Evolutionary conservation across 2,329 filamentous ascomycete genomes (phyloP), one percentile per base, ranked within the genome.

Genomic region (Aureobasidium mangrovei): DNA sequence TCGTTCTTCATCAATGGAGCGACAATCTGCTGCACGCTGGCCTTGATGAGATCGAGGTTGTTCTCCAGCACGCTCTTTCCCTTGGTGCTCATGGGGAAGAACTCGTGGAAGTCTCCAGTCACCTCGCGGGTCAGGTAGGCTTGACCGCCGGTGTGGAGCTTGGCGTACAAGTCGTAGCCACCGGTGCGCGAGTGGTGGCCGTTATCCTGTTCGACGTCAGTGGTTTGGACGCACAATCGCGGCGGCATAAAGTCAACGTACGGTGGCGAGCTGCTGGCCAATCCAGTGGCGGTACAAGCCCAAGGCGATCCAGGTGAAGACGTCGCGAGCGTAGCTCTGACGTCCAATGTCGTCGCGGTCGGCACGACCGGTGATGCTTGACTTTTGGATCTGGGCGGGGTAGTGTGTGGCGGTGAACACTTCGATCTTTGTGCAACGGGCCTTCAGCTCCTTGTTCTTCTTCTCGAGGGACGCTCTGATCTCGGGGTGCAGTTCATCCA

Each of bases 261-360:
- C 49, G 6, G 66, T 63, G 28, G 68, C 63, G 29, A 77, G 63
- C 9, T 65, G 61, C 52, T 75, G 69, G 0, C 64, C 65, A 35
- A 77, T 59, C 72, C 72, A 79, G 61, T 78, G 72, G 0, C 72
- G 71, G 62, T 75, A 76, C 53, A 74, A 69, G 10, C 58, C 60
- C 3, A 77, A 63, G 1, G 70, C 71, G 63, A 77, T 74, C 77
- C 76, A 78, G 58, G 71, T 66, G 57, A 76, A 70, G 57, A 78
- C 72, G 56, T 79, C 74, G 55, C 69, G 72, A 24, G 67, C 64
- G 58, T 77, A 78, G 12, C 66, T 65, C 42, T 71, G 69, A 33
- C 74, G 72, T 48, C 66, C 64, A 38, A 67, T 66, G 24, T 64
- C 63, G 53, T 68, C 64, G 36, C 57, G 60, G 61, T 66, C 62